A percentile compares a stretch with the other conserved stretches of the same genome.
Conservation (phyloP, 208 protist species). For the Trypanosoma cruzi region DNA sequence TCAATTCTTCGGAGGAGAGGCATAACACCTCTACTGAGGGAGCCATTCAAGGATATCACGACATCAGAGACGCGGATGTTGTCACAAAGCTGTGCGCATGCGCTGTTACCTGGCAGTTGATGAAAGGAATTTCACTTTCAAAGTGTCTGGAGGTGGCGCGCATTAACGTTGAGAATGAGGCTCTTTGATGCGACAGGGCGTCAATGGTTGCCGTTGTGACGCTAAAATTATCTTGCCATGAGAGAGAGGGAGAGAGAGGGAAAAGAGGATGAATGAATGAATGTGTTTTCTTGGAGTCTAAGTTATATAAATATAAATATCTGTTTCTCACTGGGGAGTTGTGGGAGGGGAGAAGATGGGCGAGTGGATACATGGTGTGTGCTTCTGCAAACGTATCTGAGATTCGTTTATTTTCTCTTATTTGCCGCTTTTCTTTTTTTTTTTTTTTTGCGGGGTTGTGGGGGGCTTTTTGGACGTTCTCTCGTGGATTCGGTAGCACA, state of each 20-base stretch:
- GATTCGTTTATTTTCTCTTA: not conserved
- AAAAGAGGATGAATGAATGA: no score
- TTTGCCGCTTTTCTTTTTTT: not conserved
- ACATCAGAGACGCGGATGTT: constrained; percentile 89
- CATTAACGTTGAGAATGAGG: constrained; percentile 19
- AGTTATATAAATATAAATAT: not conserved
- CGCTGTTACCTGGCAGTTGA: constrained; percentile 76
- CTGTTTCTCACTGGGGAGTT: not conserved
- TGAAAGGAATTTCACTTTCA: constrained; percentile 71
- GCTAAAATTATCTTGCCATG: not conserved
- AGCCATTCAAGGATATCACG: constrained; percentile 90
- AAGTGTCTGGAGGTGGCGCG: constrained; percentile 82
- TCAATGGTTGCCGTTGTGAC: not conserved
- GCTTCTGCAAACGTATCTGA: not conserved
- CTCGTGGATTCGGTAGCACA: not conserved
- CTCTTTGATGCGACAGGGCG: not conserved
- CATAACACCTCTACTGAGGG: constrained; percentile 76
- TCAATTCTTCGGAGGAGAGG: constrained; percentile 89
- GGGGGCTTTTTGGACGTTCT: not conserved
- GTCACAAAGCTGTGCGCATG: constrained; percentile 90
- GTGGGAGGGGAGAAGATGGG: no score
- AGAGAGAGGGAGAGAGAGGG: not conserved
- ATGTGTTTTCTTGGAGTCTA: not conserved
- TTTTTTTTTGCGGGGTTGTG: not conserved
- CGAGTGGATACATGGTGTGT: no score